phyloP scores from a whole-genome alignment of 23 red algal genomes.

The Agarophyton chilense region DNA sequence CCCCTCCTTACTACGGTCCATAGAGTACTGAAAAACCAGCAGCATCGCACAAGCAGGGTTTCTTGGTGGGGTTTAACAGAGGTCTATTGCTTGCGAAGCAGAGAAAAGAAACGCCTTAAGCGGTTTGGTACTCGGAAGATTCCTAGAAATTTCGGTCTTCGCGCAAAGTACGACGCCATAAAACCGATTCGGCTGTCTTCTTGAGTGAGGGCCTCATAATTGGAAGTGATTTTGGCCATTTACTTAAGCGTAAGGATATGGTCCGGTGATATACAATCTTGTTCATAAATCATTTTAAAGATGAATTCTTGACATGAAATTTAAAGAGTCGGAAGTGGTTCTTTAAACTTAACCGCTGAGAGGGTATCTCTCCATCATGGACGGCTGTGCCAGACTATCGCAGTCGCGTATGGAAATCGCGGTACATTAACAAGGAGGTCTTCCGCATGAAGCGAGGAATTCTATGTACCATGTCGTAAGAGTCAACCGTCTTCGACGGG shows the following conservation, averaged over 20 bases:
- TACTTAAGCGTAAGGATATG: background rate
- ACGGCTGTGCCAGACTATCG: too few relatives aligned
- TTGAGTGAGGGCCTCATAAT: slow-evolving; percentile 18
- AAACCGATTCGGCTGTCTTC: background rate
- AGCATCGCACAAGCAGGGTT: background rate
- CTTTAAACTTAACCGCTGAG: too few relatives aligned
- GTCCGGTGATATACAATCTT: background rate
- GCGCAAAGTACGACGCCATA: too few relatives aligned
- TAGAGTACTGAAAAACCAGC: background rate
- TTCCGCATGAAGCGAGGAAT: too few relatives aligned
- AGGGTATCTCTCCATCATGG: too few relatives aligned
- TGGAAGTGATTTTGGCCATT: background rate
- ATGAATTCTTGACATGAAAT: background rate
- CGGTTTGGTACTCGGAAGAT: background rate
- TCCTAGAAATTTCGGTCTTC: too few relatives aligned
- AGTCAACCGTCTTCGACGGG: too few relatives aligned
- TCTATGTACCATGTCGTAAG: too few relatives aligned
- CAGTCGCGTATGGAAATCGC: too few relatives aligned
- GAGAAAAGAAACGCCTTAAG: background rate
- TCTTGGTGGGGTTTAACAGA: background rate
- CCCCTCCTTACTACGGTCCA: background rate
- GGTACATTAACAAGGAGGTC: too few relatives aligned
- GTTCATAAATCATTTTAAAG: slow-evolving; percentile 4
- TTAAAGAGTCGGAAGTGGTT: too few relatives aligned
- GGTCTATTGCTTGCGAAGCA: background rate